These are phyloP conservation scores for Kazachstania kunashirensis DNA, from an alignment of 805 yeast genomes.

Conservation along the genomic window DNA sequence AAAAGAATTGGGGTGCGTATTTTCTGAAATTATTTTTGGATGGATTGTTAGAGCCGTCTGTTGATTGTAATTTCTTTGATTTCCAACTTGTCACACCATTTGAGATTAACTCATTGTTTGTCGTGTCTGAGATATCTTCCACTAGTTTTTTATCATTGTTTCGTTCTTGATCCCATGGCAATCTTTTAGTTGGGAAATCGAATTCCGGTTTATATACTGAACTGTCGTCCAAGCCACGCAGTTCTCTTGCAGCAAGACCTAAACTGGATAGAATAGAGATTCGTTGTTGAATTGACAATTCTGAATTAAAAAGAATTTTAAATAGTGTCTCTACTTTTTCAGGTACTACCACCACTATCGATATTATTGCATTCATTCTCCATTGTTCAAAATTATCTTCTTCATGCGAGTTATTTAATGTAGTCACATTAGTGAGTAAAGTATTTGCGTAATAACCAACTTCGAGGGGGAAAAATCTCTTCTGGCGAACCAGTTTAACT, in stretches of 20 bases:
- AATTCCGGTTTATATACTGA: constrained; percentile 33
- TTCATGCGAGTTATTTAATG: constrained; percentile 47
- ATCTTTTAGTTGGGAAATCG: constrained; percentile 29
- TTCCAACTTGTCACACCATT: constrained; percentile 19
- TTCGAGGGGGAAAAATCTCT: constrained; percentile 50
- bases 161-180: constrained; percentile 23
- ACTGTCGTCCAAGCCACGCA: constrained; percentile 50
- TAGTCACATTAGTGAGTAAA: constrained; percentile 42
- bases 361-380: constrained; percentile 54
- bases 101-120: neutral
- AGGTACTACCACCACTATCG: constrained; percentile 51
- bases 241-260: constrained; percentile 63
- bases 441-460: constrained; percentile 48
- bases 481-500: constrained; percentile 50
- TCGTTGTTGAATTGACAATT: constrained; percentile 72
- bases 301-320: constrained; percentile 51
- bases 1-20: constrained; percentile 38
- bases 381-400: constrained; percentile 52
- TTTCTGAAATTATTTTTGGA: constrained; percentile 26
- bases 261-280: constrained; percentile 57
- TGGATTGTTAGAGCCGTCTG: no score
- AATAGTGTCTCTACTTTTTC: constrained; percentile 32
- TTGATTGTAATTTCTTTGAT: constrained; percentile 29
- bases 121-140: neutral
- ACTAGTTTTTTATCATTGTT: neutral